Base-by-base conservation (phyloP, 2,329 filamentous ascomycete genomes). In the Kalmusia sp. region DNA sequence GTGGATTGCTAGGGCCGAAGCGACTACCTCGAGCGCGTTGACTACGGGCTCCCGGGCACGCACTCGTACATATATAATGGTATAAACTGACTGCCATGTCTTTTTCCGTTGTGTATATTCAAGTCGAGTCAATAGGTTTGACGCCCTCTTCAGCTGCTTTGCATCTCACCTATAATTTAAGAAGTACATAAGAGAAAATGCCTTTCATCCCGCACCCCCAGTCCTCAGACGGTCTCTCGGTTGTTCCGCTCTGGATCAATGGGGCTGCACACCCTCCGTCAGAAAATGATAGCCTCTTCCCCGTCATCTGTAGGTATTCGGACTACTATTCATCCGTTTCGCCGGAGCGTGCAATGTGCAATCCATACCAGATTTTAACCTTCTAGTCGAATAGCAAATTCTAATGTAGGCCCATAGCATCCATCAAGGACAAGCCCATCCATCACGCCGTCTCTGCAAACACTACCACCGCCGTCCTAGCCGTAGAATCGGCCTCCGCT, bases 361-460 rank as follows among this genome's bases (percentile, higher is more conserved):
- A n/a, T n/a, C n/a, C n/a, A n/a, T n/a, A n/a, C n/a, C n/a, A n/a
- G n/a, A n/a, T n/a, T n/a, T n/a, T n/a, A n/a, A n/a, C n/a, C n/a
- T n/a, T n/a, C n/a, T n/a, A n/a, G n/a, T n/a, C n/a, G n/a, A n/a
- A n/a, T n/a, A n/a, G n/a, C n/a, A n/a, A n/a, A n/a, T n/a, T n/a
- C n/a, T n/a, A n/a, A n/a, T n/a, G n/a, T n/a, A n/a, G n/a, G n/a
- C n/a, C n/a, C n/a, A n/a, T n/a, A n/a, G n/a, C n/a, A n/a, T 87
- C 88, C 3, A 64, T 72, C 11, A 78, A 77, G 49, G 58, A 82
- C 70, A 61, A 82, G 69, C 68, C 81, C 7, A 65, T 84, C 17
- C 76, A 86, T 61, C 77, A 84, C 59, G 79, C 80, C 53, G 83
- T 81, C 55, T 79, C 81, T 30, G 84, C 82, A 22, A 82, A 84